phyloP scores from a whole-genome alignment of 371 early-diverging fungal genomes.

The Fennellomyces sp. region DNA sequence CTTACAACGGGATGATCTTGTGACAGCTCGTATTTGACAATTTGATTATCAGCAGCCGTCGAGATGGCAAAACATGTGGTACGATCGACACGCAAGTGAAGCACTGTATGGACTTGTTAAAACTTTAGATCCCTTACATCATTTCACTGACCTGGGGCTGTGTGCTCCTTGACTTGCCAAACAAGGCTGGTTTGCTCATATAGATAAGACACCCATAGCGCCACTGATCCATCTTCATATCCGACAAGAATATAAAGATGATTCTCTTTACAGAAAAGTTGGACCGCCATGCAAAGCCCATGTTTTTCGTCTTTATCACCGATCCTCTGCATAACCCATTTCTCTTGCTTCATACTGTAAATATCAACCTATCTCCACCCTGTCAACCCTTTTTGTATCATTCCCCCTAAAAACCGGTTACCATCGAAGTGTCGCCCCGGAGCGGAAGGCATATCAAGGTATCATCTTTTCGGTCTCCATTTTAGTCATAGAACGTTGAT shows the following conservation, averaged over 20 bases:
- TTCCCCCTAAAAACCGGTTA: slow-evolving; percentile 6
- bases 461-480: background rate
- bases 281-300: slow-evolving; percentile 49
- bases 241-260: slow-evolving; percentile 33
- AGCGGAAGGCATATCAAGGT: slow-evolving; percentile 29
- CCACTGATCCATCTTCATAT: slow-evolving; percentile 47
- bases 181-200: slow-evolving; percentile 15
- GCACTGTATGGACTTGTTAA: slow-evolving; percentile 18
- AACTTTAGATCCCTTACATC: background rate
- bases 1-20: slow-evolving; percentile 25
- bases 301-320: slow-evolving; percentile 22
- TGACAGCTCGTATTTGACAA: slow-evolving; percentile 34
- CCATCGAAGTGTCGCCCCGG: slow-evolving; percentile 29
- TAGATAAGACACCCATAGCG: slow-evolving; percentile 28
- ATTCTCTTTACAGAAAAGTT: slow-evolving; percentile 19
- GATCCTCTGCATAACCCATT: slow-evolving; percentile 16
- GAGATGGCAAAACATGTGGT: slow-evolving; percentile 26
- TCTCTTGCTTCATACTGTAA: slow-evolving; percentile 32
- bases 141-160: slow-evolving; percentile 38
- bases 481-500: background rate
- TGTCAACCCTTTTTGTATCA: background rate
- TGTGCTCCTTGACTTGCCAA: slow-evolving; percentile 39
- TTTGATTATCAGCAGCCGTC: slow-evolving; percentile 46
- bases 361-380: slow-evolving; percentile 58
- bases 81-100: slow-evolving; percentile 31